Conservation (phyloP, 2,329 filamentous ascomycete species). For the Leptographium radiaticola region DNA sequence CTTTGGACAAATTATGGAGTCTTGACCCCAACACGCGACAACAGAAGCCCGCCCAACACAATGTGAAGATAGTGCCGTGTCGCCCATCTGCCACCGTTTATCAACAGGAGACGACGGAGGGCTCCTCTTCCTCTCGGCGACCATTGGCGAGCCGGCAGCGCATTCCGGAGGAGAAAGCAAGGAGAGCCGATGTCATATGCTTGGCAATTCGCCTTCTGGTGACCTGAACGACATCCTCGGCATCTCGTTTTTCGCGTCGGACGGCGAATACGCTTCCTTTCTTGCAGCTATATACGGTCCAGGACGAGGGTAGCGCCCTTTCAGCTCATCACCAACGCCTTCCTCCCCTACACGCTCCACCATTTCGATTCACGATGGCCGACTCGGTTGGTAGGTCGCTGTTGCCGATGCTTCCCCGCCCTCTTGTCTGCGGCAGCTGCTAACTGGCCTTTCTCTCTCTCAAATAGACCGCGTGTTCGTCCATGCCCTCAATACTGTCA, state of each 20-base stretch:
- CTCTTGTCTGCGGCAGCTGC: neutral
- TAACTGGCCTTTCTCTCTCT: neutral
- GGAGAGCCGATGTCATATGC: neutral
- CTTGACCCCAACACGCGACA: neutral
- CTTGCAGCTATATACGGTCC: neutral
- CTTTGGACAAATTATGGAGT: neutral
- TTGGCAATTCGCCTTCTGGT: neutral
- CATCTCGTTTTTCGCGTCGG: neutral
- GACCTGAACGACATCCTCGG: conserved; percentile 1
- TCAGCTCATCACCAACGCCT: neutral
- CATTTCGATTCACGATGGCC: neutral
- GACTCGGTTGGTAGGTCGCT: conserved; percentile 1
- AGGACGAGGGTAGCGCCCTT: too few species aligned
- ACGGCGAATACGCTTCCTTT: neutral
- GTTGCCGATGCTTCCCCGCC: neutral
- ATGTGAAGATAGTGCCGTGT: neutral
- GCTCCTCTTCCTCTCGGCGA: neutral
- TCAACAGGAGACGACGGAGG: neutral
- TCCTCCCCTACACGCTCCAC: neutral
- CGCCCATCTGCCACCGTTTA: neutral
- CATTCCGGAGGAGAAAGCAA: neutral
- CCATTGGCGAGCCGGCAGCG: neutral
- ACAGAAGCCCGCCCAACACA: neutral
- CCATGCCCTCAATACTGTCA: conserved; percentile 96
- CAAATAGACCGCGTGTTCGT: conserved; percentile 86